Evolutionary conservation across 257 asterid genomes (phyloP).

Genomic region (Cordia subcordata): DNA sequence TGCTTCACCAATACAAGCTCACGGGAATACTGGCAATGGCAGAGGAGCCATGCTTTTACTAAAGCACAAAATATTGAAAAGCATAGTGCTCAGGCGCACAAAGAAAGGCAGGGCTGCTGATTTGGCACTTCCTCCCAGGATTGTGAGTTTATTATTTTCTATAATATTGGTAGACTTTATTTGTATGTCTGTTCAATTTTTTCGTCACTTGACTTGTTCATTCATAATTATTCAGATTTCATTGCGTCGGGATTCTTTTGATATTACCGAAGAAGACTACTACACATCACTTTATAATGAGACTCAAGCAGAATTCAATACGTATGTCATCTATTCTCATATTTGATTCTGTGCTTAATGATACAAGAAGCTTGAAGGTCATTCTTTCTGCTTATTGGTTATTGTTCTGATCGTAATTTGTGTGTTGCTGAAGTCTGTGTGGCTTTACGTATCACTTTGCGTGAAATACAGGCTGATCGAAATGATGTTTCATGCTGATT

Average conservation of each 20-base stretch:
- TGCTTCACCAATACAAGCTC: constrained; percentile 69
- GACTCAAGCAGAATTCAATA: constrained; percentile 85
- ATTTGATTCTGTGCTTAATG: constrained; percentile 8
- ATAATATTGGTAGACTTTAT: constrained; percentile 9
- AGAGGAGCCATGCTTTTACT: constrained; percentile 81
- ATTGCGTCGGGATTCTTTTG: constrained; percentile 74
- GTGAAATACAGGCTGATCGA: no score
- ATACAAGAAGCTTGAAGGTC: neutral
- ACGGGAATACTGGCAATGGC: constrained; percentile 44
- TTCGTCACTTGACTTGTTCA: neutral
- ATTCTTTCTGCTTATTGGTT: neutral
- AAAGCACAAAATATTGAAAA: constrained; percentile 72
- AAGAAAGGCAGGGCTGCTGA: constrained; percentile 98
- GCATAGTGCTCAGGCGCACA: constrained; percentile 81
- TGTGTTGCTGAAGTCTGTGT: no score
- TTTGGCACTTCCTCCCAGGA: constrained; percentile 90
- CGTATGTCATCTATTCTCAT: constrained; percentile 44
- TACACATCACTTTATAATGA: constrained; percentile 79
- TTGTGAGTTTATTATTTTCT: constrained; percentile 41
- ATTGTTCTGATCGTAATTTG: neutral
- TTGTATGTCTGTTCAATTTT: constrained; percentile 9
- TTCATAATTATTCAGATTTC: constrained; percentile 42
- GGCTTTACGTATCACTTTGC: neutral
- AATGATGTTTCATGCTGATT: no score
- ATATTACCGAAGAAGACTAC: constrained; percentile 84